phyloP scores from a whole-genome alignment of 2,329 filamentous ascomycete genomes.

The Exophiala alcalophila region DNA sequence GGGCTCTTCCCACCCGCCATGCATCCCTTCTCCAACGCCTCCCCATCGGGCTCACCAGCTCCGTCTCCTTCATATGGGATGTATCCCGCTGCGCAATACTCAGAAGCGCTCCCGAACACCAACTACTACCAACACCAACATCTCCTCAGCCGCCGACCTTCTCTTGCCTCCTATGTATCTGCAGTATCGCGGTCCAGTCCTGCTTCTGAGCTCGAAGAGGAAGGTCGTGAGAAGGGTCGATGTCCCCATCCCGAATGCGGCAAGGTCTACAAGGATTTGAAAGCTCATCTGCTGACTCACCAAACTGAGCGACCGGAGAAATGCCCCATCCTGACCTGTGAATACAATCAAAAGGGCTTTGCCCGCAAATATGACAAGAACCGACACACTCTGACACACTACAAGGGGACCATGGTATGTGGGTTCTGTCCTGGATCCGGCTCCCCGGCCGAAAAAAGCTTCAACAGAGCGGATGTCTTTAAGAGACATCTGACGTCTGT shows the following conservation, averaged over 20 bases:
- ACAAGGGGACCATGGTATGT: conserved; percentile 96
- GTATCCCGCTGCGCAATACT: conserved; percentile 33
- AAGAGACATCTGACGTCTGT: conserved; percentile 89
- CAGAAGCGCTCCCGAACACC: conserved; percentile 25
- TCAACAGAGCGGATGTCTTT: conserved; percentile 93
- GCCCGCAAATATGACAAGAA: conserved; percentile 97
- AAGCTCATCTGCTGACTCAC: conserved; percentile 92
- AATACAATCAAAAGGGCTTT: conserved; percentile 90
- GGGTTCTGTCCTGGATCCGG: conserved; percentile 90
- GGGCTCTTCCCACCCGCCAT: conserved; percentile 36
- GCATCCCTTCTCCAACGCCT: conserved; percentile 26
- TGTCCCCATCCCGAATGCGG: conserved; percentile 84
- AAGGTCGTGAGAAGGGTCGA: conserved; percentile 61
- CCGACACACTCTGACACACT: conserved; percentile 87
- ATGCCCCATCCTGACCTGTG: conserved; percentile 86
- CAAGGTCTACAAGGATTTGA: conserved; percentile 82
- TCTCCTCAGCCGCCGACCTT: conserved; percentile 39
- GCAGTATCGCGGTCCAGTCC: conserved; percentile 59
- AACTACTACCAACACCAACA: conserved; percentile 32
- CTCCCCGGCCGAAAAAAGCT: conserved; percentile 86
- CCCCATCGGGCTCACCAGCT: conserved; percentile 38
- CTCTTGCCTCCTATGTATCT: conserved; percentile 68
- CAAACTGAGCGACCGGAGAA: conserved; percentile 89
- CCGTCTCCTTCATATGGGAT: conserved; percentile 32
- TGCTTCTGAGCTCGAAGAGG: conserved; percentile 59